phyloP scores from a whole-genome alignment of 2,329 filamentous ascomycete genomes.

The Cryphonectria nitschkei region DNA sequence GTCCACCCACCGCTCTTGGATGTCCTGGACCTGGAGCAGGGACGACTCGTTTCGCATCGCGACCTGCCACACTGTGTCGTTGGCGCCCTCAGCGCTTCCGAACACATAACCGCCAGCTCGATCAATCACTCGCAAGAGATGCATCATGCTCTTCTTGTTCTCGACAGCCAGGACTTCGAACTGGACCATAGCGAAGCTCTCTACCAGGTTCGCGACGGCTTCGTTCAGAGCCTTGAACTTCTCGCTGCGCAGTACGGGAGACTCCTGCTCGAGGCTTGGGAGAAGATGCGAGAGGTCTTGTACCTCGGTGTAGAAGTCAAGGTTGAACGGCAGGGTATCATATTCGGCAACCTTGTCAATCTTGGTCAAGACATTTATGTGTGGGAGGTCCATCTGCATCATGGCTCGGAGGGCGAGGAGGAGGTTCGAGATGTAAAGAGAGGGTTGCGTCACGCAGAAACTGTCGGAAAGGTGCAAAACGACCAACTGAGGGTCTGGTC shows the following conservation, averaged over 20 bases:
- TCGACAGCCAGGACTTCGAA: conserved; percentile 96
- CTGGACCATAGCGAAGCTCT: conserved; percentile 85
- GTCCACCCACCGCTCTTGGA: conserved; percentile 96
- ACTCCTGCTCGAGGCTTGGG: conserved; percentile 79
- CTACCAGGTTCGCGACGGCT: conserved; percentile 83
- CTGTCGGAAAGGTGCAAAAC: conserved; percentile 93
- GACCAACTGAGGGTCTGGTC: conserved; percentile 67
- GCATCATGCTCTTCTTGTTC: conserved; percentile 97
- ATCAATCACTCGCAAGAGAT: conserved; percentile 85
- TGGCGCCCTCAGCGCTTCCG: conserved; percentile 85
- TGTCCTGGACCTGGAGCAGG: conserved; percentile 80
- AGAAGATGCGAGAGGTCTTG: conserved; percentile 87
- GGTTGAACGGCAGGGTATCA: conserved; percentile 86
- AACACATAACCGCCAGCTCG: conserved; percentile 92
- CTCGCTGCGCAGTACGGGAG: conserved; percentile 66
- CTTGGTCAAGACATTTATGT: conserved; percentile 95
- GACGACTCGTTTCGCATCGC: conserved; percentile 80
- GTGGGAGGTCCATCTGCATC: conserved; percentile 96
- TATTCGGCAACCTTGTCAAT: conserved; percentile 92
- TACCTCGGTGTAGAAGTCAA: conserved; percentile 97
- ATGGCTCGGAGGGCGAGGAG: conserved; percentile 92
- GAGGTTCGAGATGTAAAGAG: conserved; percentile 91
- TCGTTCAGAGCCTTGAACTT: conserved; percentile 87
- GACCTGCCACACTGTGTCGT: conserved; percentile 96
- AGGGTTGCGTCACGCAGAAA: conserved; percentile 89